Percentiles rank a stretch among this genome's conserved stretches.
Evolutionary conservation across 1,284 basidiomycete species (phyloP).

Genomic region (Anthracocystis panici-leucophaei): DNA sequence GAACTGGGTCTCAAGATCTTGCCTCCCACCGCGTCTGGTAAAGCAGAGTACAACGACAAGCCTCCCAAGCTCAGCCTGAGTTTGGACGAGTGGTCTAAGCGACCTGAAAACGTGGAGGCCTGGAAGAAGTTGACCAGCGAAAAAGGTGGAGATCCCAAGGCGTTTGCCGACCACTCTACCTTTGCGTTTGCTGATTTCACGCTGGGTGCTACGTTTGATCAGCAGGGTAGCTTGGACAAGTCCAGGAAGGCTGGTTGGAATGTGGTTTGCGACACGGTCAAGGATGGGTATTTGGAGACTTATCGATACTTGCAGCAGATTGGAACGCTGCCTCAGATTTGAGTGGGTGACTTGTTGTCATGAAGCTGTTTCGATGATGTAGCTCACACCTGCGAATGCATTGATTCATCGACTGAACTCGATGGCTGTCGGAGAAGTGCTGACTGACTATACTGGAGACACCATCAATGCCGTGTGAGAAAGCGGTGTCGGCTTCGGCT

Average conservation of each 20-base stretch:
- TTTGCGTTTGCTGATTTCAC: conserved; percentile 50
- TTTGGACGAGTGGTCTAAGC: conserved; percentile 42
- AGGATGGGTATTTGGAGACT: conserved; percentile 46
- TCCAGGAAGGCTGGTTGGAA: conserved; percentile 38
- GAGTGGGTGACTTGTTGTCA: background rate
- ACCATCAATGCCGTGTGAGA: background rate
- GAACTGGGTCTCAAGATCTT: conserved; percentile 33
- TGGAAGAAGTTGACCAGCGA: conserved; percentile 44
- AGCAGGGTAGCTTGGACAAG: conserved; percentile 44
- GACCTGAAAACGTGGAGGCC: conserved; percentile 31
- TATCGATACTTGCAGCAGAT: conserved; percentile 47
- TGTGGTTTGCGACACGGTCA: conserved; percentile 40
- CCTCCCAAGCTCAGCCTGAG: conserved; percentile 41
- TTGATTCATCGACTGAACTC: background rate
- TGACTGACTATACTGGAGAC: too few species aligned
- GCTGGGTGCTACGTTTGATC: conserved; percentile 46
- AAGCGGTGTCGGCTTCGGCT: background rate
- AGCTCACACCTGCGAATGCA: background rate
- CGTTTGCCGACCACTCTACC: conserved; percentile 40
- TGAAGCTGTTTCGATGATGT: background rate
- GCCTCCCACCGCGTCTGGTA: conserved; percentile 22
- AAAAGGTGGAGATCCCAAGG: conserved; percentile 35
- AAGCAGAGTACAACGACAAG: conserved; percentile 34
- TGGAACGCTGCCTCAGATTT: conserved; percentile 33
- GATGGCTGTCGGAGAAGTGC: too few species aligned